Evolutionary conservation across 139 green algal species (phyloP).

Genomic region (Chlamydomonas incerta): DNA sequence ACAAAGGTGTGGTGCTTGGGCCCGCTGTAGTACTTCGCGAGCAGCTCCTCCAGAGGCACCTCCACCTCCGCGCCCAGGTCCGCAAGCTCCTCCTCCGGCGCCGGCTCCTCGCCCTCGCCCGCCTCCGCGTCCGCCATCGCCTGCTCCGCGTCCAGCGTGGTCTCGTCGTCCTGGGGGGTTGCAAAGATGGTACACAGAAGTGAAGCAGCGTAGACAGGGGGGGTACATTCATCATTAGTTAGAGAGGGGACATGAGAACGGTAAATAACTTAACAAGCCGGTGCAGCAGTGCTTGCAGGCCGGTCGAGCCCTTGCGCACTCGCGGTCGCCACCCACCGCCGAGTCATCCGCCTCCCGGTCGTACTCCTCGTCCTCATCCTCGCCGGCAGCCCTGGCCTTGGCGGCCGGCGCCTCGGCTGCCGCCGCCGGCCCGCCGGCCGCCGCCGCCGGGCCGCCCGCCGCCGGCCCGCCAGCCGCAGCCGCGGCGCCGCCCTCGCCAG

Average conservation of each 20-base stretch:
- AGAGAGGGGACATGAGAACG: too few species aligned
- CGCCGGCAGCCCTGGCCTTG: constrained; percentile 2
- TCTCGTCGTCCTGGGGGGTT: constrained; percentile 69
- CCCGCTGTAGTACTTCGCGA: constrained; percentile 70
- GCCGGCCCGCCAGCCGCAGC: background rate
- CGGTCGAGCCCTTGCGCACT: too few species aligned
- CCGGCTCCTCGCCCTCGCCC: constrained; percentile 28
- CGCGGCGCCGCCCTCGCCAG: background rate
- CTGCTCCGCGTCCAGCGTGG: constrained; percentile 75
- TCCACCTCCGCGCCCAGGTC: constrained; percentile 86
- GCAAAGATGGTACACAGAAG: too few species aligned
- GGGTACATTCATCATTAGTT: too few species aligned
- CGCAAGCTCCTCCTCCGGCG: constrained; percentile 68
- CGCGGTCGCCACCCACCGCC: constrained; percentile 1
- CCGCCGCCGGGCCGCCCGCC: too few species aligned
- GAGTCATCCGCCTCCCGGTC: constrained; percentile 16
- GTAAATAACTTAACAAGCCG: too few species aligned
- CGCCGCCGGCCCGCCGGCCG: too few species aligned
- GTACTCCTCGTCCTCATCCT: constrained; percentile 16
- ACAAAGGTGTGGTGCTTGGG: constrained; percentile 22
- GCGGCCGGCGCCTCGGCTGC: constrained; percentile 5
- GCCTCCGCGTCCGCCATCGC: constrained; percentile 45
- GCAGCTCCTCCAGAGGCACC: constrained; percentile 89
- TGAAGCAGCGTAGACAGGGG: too few species aligned
- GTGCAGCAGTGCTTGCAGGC: too few species aligned